Evolutionary conservation across 768 basidiomycete species (phyloP).

Genomic region (Lactarius evosmus): DNA sequence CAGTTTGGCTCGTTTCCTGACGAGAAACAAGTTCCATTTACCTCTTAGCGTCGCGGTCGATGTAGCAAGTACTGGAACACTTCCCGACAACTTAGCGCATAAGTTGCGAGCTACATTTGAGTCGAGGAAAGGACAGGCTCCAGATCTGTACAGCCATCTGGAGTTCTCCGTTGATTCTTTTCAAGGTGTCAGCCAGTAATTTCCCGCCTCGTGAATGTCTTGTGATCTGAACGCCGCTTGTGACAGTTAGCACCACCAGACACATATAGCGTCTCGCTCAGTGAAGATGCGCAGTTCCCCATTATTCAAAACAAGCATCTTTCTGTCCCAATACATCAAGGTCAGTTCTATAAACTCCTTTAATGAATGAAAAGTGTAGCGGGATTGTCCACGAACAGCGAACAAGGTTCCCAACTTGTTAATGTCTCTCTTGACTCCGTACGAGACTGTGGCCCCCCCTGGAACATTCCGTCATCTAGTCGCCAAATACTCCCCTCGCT

Average conservation of each 20-base stretch:
- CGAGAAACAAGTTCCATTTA: conserved; percentile 20
- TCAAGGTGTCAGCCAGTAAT: conserved; percentile 23
- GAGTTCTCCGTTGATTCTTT: conserved; percentile 16
- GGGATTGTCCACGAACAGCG: conserved; percentile 13
- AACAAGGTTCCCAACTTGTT: conserved; percentile 35
- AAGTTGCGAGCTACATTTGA: conserved; percentile 13
- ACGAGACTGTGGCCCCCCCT: conserved; percentile 43
- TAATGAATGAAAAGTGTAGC: conserved; percentile 3
- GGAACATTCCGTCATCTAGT: conserved; percentile 46
- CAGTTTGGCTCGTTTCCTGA: neutral
- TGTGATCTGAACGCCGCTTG: conserved; percentile 13
- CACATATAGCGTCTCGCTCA: conserved; percentile 19
- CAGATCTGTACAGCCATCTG: conserved; percentile 20
- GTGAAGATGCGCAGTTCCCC: conserved; percentile 9
- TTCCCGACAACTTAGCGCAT: conserved; percentile 6
- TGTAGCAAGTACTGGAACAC: neutral
- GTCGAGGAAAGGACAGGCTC: conserved; percentile 9
- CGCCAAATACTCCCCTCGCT: conserved; percentile 75
- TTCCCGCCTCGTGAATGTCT: conserved; percentile 15
- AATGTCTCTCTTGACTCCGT: conserved; percentile 41
- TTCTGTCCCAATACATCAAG: conserved; percentile 24
- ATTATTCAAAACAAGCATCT: conserved; percentile 17
- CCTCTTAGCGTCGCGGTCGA: conserved; percentile 21
- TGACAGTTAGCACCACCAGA: conserved; percentile 10
- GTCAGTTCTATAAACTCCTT: conserved; percentile 6